Conservation (phyloP, 768 basidiomycete genomes). For the Kwoniella heveanensis region DNA sequence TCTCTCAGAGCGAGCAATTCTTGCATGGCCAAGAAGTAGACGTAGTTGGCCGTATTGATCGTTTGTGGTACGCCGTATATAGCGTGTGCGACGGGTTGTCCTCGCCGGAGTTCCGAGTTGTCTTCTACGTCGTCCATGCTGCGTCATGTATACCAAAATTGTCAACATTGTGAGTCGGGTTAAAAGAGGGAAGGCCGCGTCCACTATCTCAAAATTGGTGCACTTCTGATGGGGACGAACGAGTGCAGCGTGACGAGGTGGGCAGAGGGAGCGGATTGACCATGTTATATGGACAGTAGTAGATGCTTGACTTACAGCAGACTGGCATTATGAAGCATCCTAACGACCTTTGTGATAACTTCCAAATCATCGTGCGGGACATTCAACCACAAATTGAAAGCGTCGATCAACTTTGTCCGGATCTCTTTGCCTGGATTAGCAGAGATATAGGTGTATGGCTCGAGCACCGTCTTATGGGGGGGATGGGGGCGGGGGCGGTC, state of each 20-base stretch:
- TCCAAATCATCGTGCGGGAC: slow-evolving; percentile 73
- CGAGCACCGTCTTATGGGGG: slow-evolving; percentile 65
- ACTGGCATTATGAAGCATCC: slow-evolving; percentile 92
- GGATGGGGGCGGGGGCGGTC: no score
- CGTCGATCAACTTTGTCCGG: slow-evolving; percentile 79
- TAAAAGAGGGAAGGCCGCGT: no score
- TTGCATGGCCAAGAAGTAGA: slow-evolving; percentile 90
- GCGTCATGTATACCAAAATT: no score
- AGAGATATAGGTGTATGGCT: slow-evolving; percentile 82
- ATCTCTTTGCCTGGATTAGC: slow-evolving; percentile 92
- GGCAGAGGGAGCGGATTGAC: background rate
- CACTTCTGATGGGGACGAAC: no score
- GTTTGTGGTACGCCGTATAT: slow-evolving; percentile 97
- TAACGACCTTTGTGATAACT: slow-evolving; percentile 77
- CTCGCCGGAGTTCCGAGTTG: slow-evolving; percentile 80
- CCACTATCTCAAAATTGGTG: no score
- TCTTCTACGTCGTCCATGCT: slow-evolving; percentile 96
- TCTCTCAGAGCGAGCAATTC: slow-evolving; percentile 67
- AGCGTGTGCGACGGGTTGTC: slow-evolving; percentile 90
- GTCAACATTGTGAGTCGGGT: no score
- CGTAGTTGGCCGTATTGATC: slow-evolving; percentile 95
- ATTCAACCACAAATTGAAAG: slow-evolving; percentile 89
- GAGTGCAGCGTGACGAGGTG: no score
- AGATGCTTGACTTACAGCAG: slow-evolving; percentile 70
- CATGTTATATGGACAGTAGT: no score